Conservation (phyloP, 2,329 filamentous ascomycete species). For the Aureobasidium pullulans region DNA sequence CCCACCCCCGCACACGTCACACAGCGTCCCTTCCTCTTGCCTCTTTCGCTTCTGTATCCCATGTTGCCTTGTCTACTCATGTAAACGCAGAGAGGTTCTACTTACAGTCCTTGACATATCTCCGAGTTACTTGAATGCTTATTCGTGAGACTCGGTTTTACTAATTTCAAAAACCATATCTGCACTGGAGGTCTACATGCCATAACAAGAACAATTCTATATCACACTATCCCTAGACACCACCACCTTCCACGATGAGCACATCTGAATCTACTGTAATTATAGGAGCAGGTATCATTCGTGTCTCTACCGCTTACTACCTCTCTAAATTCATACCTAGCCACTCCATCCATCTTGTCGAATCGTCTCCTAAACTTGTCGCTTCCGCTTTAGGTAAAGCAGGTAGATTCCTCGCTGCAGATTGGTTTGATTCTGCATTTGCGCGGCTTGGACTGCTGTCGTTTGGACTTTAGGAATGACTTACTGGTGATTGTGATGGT, state of each 20-base stretch:
- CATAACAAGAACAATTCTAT: not conserved
- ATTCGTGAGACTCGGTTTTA: no score
- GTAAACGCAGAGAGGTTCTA: not conserved
- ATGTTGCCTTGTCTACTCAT: not conserved
- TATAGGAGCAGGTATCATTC: conserved; percentile 63
- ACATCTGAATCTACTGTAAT: conserved; percentile 47
- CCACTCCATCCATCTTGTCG: conserved; percentile 50
- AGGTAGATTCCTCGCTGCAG: conserved; percentile 64
- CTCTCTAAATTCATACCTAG: conserved; percentile 44
- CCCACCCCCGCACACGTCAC: conserved; percentile 13
- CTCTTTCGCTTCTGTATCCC: not conserved
- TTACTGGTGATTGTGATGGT: conserved; percentile 56
- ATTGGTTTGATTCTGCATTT: conserved; percentile 41
- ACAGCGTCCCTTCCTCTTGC: not conserved
- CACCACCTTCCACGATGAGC: not conserved
- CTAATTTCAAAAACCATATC: no score
- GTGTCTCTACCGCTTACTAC: conserved; percentile 64
- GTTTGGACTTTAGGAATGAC: conserved; percentile 58
- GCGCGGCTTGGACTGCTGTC: conserved; percentile 50
- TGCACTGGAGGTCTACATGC: not conserved
- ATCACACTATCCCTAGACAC: not conserved
- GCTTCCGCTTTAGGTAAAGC: conserved; percentile 67
- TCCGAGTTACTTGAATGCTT: no score
- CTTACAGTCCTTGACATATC: not conserved
- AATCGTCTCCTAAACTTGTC: conserved; percentile 55